These are phyloP conservation scores for Eucalyptus erythrocorys DNA, from an alignment of 345 rosid genomes.

Conservation along the genomic window DNA sequence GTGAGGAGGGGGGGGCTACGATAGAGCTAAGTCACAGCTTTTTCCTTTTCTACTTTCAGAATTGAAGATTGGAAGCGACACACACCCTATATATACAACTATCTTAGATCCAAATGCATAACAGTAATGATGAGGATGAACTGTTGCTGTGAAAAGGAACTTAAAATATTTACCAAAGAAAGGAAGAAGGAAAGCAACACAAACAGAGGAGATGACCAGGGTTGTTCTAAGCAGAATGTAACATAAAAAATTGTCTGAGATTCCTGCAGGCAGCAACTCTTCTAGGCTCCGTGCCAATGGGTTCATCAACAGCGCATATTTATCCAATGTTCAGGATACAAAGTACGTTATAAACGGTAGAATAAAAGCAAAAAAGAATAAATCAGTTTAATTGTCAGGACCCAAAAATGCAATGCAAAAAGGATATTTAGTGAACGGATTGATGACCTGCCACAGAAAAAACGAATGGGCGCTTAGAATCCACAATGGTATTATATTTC, in stretches of 20 bases:
- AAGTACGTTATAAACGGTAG: not conserved
- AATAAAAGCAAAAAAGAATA: not conserved
- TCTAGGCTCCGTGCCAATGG: slow-evolving; percentile 89
- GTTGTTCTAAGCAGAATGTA: slow-evolving; percentile 56
- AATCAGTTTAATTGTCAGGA: not conserved
- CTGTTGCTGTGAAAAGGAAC: not conserved
- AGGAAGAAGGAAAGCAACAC: slow-evolving; percentile 72
- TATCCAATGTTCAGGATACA: slow-evolving; percentile 24
- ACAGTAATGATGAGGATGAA: not conserved
- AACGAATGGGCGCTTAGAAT: slow-evolving; percentile 1
- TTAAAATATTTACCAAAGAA: slow-evolving; percentile 47
- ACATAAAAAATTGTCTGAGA: slow-evolving; percentile 43
- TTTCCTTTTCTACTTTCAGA: not conserved
- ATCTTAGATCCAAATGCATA: not conserved
- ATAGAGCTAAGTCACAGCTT: not conserved
- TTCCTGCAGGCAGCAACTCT: slow-evolving; percentile 58
- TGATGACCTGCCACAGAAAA: slow-evolving; percentile 48
- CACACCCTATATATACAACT: not conserved
- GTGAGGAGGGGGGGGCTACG: not conserved
- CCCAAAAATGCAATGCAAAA: not conserved
- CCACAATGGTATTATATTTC: not conserved
- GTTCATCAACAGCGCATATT: slow-evolving; percentile 66
- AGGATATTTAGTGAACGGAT: slow-evolving; percentile 92
- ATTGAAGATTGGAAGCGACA: not conserved
- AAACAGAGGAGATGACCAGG: slow-evolving; percentile 73